phyloP scores from a whole-genome alignment of 352 stramenopile species.

The Globisporangium abappressorium region DNA sequence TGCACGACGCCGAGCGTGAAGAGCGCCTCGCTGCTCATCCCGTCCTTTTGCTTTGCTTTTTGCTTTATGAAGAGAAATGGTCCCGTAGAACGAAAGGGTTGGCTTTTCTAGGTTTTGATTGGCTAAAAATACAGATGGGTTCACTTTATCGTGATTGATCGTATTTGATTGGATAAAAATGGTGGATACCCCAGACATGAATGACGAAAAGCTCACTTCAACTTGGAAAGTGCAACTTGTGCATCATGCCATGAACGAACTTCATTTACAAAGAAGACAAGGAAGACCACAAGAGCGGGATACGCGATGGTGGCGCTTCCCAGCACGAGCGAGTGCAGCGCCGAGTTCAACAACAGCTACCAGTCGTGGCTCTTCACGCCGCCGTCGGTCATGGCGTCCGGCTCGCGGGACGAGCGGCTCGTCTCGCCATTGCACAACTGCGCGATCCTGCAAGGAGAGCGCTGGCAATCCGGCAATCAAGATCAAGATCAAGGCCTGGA shows the following conservation, averaged over 20 bases:
- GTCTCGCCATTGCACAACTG: constrained; percentile 30
- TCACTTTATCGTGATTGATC: not conserved
- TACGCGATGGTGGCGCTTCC: not conserved
- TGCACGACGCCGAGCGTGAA: constrained; percentile 24
- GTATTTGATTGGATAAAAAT: not conserved
- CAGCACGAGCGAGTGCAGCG: constrained; percentile 5
- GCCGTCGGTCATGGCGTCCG: not conserved
- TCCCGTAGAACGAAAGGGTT: not conserved
- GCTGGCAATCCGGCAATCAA: not conserved
- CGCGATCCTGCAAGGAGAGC: constrained; percentile 16
- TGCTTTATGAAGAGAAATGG: not conserved
- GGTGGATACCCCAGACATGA: not conserved
- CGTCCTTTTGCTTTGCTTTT: constrained; percentile 3
- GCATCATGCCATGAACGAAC: not conserved
- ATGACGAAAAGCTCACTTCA: constrained; percentile 11
- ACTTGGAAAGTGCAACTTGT: constrained; percentile 13
- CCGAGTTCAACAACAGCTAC: constrained; percentile 8
- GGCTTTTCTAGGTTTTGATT: not conserved
- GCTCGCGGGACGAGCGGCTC: not conserved
- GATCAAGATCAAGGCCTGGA: not conserved
- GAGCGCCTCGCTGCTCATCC: constrained; percentile 4
- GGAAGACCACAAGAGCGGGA: not conserved
- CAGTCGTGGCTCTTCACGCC: constrained; percentile 14
- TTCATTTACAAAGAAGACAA: not conserved
- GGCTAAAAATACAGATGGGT: not conserved